These are phyloP conservation scores for Canavalia gladiata DNA, from an alignment of 306 rosid genomes.

Conservation along the genomic window DNA sequence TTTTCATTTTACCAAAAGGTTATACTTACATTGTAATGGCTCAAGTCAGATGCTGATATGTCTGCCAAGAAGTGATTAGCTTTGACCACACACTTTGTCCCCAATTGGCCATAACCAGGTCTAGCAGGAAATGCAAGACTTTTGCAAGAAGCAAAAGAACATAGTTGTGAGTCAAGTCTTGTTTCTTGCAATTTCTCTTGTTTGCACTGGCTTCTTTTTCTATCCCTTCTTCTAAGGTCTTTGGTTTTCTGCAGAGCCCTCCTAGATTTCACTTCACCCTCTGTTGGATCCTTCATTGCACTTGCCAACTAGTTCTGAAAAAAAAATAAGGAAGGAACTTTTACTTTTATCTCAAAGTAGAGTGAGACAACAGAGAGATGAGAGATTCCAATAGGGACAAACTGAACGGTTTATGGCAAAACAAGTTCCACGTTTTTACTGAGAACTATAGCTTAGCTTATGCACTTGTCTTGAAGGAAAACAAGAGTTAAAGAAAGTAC, in stretches of 20 bases:
- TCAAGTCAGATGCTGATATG: conserved; percentile 64
- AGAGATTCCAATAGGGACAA: conserved; percentile 25
- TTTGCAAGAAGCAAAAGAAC: conserved; percentile 48
- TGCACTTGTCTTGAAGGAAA: conserved; percentile 28
- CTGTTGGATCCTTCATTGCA: conserved; percentile 58
- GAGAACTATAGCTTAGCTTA: conserved; percentile 29
- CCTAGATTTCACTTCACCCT: conserved; percentile 48
- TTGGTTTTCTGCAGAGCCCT: conserved; percentile 42
- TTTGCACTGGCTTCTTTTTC: conserved; percentile 46
- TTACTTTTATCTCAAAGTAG: conserved; percentile 23
- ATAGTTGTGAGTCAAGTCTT: conserved; percentile 22
- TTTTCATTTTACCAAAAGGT: not conserved
- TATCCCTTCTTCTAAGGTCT: conserved; percentile 52
- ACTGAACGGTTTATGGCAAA: conserved; percentile 6
- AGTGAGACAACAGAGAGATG: not conserved
- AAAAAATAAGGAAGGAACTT: conserved; percentile 36
- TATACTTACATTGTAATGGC: conserved; percentile 62
- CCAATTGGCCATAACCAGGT: conserved; percentile 64
- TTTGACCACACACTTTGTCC: conserved; percentile 66
- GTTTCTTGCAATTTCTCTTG: conserved; percentile 44
- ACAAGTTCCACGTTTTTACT: conserved; percentile 30
- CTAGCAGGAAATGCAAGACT: conserved; percentile 52
- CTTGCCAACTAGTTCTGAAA: conserved; percentile 33
- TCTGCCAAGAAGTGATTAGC: conserved; percentile 70
- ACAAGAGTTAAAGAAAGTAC: conserved; percentile 39